phyloP scores from a whole-genome alignment of 2,329 filamentous ascomycete genomes.

The Penicillium expansum region DNA sequence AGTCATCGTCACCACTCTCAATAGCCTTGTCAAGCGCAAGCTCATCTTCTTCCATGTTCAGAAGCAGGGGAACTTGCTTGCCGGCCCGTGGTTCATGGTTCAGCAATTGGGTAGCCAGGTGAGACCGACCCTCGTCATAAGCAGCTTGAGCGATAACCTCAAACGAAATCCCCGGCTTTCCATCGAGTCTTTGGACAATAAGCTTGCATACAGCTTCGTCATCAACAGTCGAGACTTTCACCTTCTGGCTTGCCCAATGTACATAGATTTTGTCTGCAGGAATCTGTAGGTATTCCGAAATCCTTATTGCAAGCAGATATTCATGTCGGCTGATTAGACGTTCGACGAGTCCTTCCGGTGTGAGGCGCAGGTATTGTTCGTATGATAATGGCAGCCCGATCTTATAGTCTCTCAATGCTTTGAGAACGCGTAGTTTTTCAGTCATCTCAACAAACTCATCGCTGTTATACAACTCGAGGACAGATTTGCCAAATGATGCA shows the following conservation, averaged over 20 bases:
- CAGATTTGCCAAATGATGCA: conserved; percentile 95
- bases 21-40: conserved; percentile 95
- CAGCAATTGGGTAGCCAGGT: conserved; percentile 84
- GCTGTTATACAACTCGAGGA: conserved; percentile 94
- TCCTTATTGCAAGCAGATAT: conserved; percentile 82
- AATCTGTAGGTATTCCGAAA: conserved; percentile 82
- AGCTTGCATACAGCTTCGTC: conserved; percentile 83
- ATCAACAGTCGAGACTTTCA: conserved; percentile 76
- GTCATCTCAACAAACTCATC: conserved; percentile 99
- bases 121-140: conserved; percentile 85
- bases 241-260: conserved; percentile 95
- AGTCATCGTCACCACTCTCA: conserved; percentile 89
- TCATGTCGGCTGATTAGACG: conserved; percentile 85
- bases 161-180: conserved; percentile 91
- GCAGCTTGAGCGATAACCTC: conserved; percentile 90
- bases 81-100: conserved; percentile 93
- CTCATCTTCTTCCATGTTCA: conserved; percentile 94
- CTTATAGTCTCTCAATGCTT: conserved; percentile 87
- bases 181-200: conserved; percentile 81
- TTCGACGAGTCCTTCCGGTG: conserved; percentile 81
- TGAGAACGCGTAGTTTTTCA: conserved; percentile 86
- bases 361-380: conserved; percentile 88
- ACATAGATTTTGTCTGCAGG: conserved; percentile 89
- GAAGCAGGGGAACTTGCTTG: conserved; percentile 88
- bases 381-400: conserved; percentile 87